Conservation (phyloP, 345 rosid genomes). For the Turnera subulata region DNA sequence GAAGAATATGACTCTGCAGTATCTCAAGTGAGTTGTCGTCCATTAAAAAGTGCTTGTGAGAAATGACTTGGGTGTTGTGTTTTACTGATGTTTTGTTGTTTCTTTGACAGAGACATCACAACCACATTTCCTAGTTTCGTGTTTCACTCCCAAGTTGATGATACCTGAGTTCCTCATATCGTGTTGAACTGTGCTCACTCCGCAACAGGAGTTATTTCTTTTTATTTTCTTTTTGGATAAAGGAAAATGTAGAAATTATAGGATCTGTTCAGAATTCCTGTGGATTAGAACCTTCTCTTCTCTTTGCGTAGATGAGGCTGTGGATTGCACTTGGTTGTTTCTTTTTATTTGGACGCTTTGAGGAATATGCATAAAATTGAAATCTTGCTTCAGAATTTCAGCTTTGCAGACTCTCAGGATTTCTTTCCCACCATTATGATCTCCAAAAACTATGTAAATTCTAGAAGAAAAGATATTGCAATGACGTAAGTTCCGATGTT, state of each 20-base stretch:
- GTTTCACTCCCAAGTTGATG: conserved; percentile 28
- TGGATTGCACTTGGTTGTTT: too few species aligned
- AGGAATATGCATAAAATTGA: too few species aligned
- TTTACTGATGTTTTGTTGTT: background rate
- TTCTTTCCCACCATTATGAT: too few species aligned
- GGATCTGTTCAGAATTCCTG: background rate
- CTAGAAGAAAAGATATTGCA: too few species aligned
- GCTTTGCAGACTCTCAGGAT: too few species aligned
- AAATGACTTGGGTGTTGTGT: background rate
- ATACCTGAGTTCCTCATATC: conserved; percentile 7
- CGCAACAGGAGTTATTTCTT: background rate
- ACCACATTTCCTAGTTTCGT: conserved; percentile 29
- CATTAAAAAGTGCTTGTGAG: background rate
- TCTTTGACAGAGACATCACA: conserved; percentile 20
- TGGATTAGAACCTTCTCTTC: background rate
- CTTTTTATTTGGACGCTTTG: too few species aligned
- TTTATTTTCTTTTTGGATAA: background rate
- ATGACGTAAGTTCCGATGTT: too few species aligned
- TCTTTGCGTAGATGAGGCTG: background rate
- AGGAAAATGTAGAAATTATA: background rate
- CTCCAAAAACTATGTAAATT: too few species aligned
- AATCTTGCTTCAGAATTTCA: too few species aligned
- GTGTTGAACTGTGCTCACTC: background rate
- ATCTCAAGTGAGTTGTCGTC: conserved; percentile 14
- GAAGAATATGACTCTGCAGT: conserved; percentile 47